Evolutionary conservation across 2,329 filamentous ascomycete species (phyloP).

Genomic region (Colletotrichum trifolii): DNA sequence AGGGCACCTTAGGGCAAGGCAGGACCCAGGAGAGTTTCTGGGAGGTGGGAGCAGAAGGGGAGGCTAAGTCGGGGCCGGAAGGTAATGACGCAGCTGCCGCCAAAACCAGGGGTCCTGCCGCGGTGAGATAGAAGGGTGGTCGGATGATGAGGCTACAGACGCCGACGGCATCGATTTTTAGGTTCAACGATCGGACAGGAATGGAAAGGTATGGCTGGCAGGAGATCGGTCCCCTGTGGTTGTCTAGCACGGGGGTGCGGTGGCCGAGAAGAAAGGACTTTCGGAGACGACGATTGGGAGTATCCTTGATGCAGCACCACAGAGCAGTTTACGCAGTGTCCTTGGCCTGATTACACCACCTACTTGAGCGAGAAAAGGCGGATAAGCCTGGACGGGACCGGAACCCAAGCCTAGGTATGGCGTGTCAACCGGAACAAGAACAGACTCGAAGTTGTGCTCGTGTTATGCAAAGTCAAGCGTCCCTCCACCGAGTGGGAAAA

Average conservation of each 20-base stretch:
- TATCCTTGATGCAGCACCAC: background rate
- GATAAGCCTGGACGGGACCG: background rate
- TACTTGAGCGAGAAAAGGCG: background rate
- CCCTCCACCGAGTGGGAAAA: constrained; percentile 10
- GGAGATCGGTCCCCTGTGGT: constrained; percentile 12
- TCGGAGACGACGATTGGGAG: background rate
- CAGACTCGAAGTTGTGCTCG: background rate
- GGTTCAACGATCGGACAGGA: constrained; percentile 20
- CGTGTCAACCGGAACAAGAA: no score
- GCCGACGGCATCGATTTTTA: constrained; percentile 30
- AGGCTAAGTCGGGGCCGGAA: constrained; percentile 18
- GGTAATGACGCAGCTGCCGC: constrained; percentile 28
- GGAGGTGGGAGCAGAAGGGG: constrained; percentile 12
- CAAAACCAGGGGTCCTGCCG: constrained; percentile 26
- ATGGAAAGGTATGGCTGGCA: constrained; percentile 10
- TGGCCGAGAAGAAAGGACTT: background rate
- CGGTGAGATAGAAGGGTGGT: constrained; percentile 12
- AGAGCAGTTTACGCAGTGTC: constrained; percentile 8
- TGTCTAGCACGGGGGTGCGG: background rate
- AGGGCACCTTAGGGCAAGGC: constrained; percentile 25
- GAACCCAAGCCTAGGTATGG: background rate
- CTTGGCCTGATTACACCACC: no score
- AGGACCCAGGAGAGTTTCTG: constrained; percentile 4
- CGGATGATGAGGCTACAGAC: constrained; percentile 25
- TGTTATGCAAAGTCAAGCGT: constrained; percentile 19